A percentile compares a stretch with the other conserved stretches of the same genome.
These are phyloP conservation scores for Cercospora sojina DNA, from an alignment of 2,329 filamentous ascomycete species.

Conservation along the genomic window DNA sequence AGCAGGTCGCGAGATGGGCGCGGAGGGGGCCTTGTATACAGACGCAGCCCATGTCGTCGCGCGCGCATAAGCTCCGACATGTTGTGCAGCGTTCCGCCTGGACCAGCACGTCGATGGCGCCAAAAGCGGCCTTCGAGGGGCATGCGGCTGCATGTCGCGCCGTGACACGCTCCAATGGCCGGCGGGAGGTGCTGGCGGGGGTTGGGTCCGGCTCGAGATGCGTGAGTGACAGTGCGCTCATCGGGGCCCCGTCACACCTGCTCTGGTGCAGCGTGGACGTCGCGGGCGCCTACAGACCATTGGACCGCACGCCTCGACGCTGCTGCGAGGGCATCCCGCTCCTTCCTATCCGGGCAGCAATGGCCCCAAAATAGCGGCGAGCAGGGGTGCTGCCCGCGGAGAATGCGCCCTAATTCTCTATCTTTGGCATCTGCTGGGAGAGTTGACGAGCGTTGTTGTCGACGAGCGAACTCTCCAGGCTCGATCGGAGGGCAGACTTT, in stretches of 20 bases:
- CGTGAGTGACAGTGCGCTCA: constrained; percentile 20
- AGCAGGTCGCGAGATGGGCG: constrained; percentile 42
- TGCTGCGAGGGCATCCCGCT: constrained; percentile 11
- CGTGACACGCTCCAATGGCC: constrained; percentile 20
- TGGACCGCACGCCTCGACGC: constrained; percentile 15
- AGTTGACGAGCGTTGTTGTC: too few species aligned
- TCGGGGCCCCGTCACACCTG: constrained; percentile 30
- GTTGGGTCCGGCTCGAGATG: constrained; percentile 14
- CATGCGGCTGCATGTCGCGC: constrained; percentile 21
- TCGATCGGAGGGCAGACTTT: background rate
- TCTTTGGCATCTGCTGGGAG: constrained; percentile 5
- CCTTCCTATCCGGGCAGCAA: constrained; percentile 9
- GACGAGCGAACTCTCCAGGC: background rate
- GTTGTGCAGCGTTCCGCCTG: constrained; percentile 31
- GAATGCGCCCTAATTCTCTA: constrained; percentile 9
- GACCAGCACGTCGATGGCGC: constrained; percentile 30
- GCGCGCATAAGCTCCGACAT: constrained; percentile 38
- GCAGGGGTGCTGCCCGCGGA: background rate
- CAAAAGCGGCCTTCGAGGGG: constrained; percentile 25
- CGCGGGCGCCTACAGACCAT: constrained; percentile 25
- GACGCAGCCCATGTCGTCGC: constrained; percentile 32
- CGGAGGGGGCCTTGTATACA: constrained; percentile 47
- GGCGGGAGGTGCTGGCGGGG: constrained; percentile 12
- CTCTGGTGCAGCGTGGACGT: constrained; percentile 11
- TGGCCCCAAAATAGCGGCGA: constrained; percentile 17